A percentile compares a stretch with the other conserved stretches of the same genome.
Evolutionary conservation across 306 rosid species (phyloP).

Genomic region (Vachellia collinsii): DNA sequence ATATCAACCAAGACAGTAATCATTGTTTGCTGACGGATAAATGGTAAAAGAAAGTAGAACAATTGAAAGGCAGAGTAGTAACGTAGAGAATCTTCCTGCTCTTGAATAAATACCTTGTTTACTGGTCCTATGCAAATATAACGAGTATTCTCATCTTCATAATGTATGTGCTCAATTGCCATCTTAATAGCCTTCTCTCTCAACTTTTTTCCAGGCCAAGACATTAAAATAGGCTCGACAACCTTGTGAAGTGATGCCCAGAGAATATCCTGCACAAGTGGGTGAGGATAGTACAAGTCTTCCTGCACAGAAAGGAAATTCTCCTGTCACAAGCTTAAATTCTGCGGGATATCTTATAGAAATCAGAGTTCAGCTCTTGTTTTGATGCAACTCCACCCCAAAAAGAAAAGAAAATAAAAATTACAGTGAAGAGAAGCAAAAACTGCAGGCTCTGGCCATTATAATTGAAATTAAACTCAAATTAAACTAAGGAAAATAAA

Average conservation of each 20-base stretch:
- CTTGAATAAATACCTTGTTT: conserved; percentile 69
- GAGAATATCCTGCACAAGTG: conserved; percentile 81
- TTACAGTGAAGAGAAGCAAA: conserved; percentile 10
- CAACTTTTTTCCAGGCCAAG: conserved; percentile 88
- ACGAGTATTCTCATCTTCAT: conserved; percentile 96
- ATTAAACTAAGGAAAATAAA: conserved; percentile 1
- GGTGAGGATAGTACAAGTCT: conserved; percentile 91
- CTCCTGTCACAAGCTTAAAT: conserved; percentile 30
- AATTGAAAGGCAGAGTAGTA: conserved; percentile 12
- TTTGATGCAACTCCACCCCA: neutral
- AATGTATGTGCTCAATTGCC: conserved; percentile 80
- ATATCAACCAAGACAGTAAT: conserved; percentile 31
- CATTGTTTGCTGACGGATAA: neutral
- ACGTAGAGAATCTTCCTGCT: conserved; percentile 4
- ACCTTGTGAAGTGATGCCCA: conserved; percentile 79
- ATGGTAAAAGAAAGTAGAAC: conserved; percentile 25
- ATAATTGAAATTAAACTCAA: neutral
- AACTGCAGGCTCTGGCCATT: neutral
- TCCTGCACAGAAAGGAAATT: conserved; percentile 59
- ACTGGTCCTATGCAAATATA: conserved; percentile 95
- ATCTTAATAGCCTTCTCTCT: conserved; percentile 74
- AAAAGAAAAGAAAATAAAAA: neutral
- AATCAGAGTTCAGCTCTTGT: conserved; percentile 21
- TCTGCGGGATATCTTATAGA: conserved; percentile 26
- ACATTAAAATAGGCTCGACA: conserved; percentile 72